Base-by-base conservation (phyloP, 2,329 filamentous ascomycete species). In the Pezicula carpinea region DNA sequence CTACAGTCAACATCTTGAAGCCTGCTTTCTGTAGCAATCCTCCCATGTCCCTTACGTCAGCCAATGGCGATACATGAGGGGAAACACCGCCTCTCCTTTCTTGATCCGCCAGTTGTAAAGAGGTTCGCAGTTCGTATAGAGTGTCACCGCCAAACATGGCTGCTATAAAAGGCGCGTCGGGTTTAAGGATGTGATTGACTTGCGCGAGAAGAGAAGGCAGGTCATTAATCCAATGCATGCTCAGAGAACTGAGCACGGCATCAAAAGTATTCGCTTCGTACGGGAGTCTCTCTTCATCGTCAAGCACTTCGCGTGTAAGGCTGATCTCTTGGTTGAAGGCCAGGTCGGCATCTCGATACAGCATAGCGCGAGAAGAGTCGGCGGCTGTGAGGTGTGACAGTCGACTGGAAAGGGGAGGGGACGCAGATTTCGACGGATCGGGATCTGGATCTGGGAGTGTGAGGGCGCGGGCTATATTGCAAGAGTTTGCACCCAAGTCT, bases 121-220 rank as follows among this genome's bases (percentile, higher is more conserved):
- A 93, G 0, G 92, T 95, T 29, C 93, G 87, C 45, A 99, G 77
- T 72, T 99, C 93, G 64, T 85, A 99, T 1, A 99, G 76, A 6
- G 88, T 92, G 66, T 99, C 93, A 0, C 93, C 93, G 47, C 93
- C 93, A 51, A 96, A 84, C 91, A 99, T 99, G 55, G 92, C 92
- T 13, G 87, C 92, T 39, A 99, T 83, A 63, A 99, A 96, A 1
- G 95, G 90, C 47, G 80, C 78, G 65, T 99, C 93, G 0, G 92
- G 90, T 67, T 95, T 95, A 21, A 99, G 77, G 29, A 95, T 73
- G 54, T 80, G 78, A 72, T 96, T 95, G 63, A 96, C 85, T 63
- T 95, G 89, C 1, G 83, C 75, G 2, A 99, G 76, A 10, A 95
- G 73, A 1, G 86, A 87, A 0, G 93, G 93, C 5, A 99, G 79